phyloP scores from a whole-genome alignment of 768 basidiomycete species.

The Butyriboletus loyo region DNA sequence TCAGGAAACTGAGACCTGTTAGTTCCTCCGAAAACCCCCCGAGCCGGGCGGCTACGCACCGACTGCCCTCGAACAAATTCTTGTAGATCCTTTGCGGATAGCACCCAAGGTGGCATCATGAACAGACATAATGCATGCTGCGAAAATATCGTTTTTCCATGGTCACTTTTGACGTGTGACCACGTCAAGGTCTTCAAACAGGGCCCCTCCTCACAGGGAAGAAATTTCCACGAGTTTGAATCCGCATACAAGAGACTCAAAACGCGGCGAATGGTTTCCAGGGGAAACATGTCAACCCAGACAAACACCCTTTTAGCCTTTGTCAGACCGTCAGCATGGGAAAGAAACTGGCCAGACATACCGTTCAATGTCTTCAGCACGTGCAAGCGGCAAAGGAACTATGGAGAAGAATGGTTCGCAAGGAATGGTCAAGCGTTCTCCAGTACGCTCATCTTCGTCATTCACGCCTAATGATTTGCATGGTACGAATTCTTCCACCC shows the following conservation, averaged over 20 bases:
- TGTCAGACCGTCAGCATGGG: neutral
- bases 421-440: conserved; percentile 44
- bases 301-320: conserved; percentile 36
- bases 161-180: conserved; percentile 17
- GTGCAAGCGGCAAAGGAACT: conserved; percentile 32
- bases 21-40: neutral
- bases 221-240: conserved; percentile 30
- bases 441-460: conserved; percentile 38
- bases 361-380: conserved; percentile 43
- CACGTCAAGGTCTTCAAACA: conserved; percentile 29
- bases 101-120: conserved; percentile 40
- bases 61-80: conserved; percentile 28
- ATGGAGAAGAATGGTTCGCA: conserved; percentile 39
- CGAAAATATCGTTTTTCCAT: conserved; percentile 9
- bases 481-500: conserved; percentile 40
- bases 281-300: conserved; percentile 51
- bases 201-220: conserved; percentile 18
- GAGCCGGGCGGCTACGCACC: conserved; percentile 10
- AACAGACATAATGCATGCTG: conserved; percentile 28
- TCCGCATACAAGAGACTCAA: conserved; percentile 33
- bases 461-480: conserved; percentile 32
- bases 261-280: conserved; percentile 47
- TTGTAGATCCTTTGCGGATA: conserved; percentile 34
- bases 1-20: conserved; percentile 19
- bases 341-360: conserved; percentile 20